Evolutionary conservation across 495 filamentous ascomycete species (phyloP).

Genomic region (Antarctomyces pellizariae): DNA sequence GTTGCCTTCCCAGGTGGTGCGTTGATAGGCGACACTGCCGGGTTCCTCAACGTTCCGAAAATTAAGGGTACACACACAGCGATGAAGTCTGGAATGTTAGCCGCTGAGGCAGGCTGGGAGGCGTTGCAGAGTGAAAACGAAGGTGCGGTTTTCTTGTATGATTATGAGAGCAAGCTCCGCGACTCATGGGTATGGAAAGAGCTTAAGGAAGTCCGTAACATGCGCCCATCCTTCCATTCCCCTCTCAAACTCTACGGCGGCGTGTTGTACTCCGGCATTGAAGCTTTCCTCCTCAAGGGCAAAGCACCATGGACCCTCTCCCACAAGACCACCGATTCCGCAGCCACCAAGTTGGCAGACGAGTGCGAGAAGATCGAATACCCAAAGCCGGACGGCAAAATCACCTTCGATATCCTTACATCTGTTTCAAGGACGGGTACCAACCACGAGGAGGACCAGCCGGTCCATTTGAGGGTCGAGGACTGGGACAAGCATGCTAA

Average conservation of each 20-base stretch:
- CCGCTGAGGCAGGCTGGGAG: conserved; percentile 66
- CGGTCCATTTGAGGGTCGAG: conserved; percentile 78
- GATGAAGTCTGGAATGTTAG: conserved; percentile 94
- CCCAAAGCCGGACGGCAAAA: conserved; percentile 81
- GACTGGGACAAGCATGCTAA: conserved; percentile 82
- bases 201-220: conserved; percentile 86
- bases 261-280: conserved; percentile 77
- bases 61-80: conserved; percentile 97
- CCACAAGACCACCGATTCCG: conserved; percentile 51
- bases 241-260: conserved; percentile 73
- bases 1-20: conserved; percentile 91
- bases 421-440: conserved; percentile 85
- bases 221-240: conserved; percentile 79
- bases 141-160: conserved; percentile 71
- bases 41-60: conserved; percentile 94
- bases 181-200: conserved; percentile 82
- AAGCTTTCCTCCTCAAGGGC: conserved; percentile 72
- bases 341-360: conserved; percentile 59
- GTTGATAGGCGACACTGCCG: conserved; percentile 85
- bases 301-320: conserved; percentile 80
- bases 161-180: conserved; percentile 83
- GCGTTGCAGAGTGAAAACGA: conserved; percentile 36
- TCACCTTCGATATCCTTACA: conserved; percentile 89
- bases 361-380: conserved; percentile 78
- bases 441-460: conserved; percentile 98